Base-by-base conservation (phyloP, 1,139 yeast genomes). In the Nematodospora anomalae region DNA sequence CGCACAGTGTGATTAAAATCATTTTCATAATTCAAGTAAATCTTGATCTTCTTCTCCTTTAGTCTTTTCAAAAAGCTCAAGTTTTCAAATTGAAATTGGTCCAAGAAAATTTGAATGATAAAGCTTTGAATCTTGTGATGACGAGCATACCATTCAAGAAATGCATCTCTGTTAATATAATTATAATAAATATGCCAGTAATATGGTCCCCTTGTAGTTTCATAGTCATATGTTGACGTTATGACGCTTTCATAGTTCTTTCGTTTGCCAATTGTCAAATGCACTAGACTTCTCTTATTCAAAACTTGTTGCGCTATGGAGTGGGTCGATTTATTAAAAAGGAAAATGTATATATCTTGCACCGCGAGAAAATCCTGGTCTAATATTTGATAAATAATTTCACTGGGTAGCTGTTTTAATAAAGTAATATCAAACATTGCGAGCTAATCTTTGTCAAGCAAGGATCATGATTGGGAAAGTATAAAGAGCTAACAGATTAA, bases 161-260 rank as follows among this genome's bases (percentile, higher is more conserved):
- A 39, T 18, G 28, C 18, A 21, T 33, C 35, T 25, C 15, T 21
- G 10, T 18, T 29, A 5, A 31, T 30, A 18, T 37, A 39, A 22
- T 31, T 39, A 24, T 39, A 36, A 28, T 37, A 36, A 9, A 39
- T 37, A 28, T 39, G 42, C 42, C 42, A 39, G 24, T 24, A 37
- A 35, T 39, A 36, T 9, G 42, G 42, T n/a, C 42, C 42, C 7
- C 32, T 22, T n/a, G 32, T 39, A 15, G 30, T 33, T 23, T 39
- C 38, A 18, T 35, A 28, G 24, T 39, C 42, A 25, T 39, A 35
- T 14, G 30, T 23, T 5, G 42, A 39, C 14, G 42, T 39, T 12
- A 39, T 39, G 3, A 33, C 41, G 28, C 38, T 33, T 30, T 39
- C 42, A 27, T 36, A 39, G 28, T 39, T 39, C 16, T 21, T 20